Evolutionary conservation across 192 early-diverging fungal species (phyloP), one percentile per base, ranked within the genome.

Genomic region (Coemansia guatemalensis): DNA sequence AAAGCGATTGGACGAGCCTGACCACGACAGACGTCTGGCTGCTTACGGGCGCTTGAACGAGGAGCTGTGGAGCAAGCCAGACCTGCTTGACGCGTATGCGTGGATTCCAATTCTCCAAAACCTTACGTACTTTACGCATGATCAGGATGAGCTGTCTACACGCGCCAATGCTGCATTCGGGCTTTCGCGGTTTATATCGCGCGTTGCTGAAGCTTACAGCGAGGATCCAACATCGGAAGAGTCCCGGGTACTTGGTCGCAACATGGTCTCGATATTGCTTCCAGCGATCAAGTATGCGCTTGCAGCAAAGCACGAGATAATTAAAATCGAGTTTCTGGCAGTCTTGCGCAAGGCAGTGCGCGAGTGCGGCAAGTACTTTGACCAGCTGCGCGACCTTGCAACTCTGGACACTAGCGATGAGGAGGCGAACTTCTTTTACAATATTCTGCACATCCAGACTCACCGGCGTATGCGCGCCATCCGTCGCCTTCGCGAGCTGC

Each of bases 51-150:
- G 68, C 17, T 81, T 99, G 52, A 89, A 88, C 64, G 86, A 89
- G 65, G 79, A 86, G 1, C 67, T 90, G 21, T 92, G 91, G 77
- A 56, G 65, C 27, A 41, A 58, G 12, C 25, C 60, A 9, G 69
- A 56, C 6, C 67, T 73, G 8, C 78, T 97, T n/a, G 83, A 84
- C 44, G 67, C 84, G 18, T 65, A 73, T 8, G 89, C 95, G 48
- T 98, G 96, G 95, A 69, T 91, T 0, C 96, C 98, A 20, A 54
- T 99, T 12, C 78, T 99, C 4, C 86, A 95, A 71, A 96, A 96
- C 67, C 85, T 96, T 49, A 53, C 93, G 23, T 92, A 85, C 68
- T 90, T 82, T 62, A 84, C 95, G 47, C 90, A 90, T 48, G 93
- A 96, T 60, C 64, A 73, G 8, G 90, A 92, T 48, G 96, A 99